Base-by-base conservation (phyloP, 495 filamentous ascomycete species). In the Bombardia bombarda region DNA sequence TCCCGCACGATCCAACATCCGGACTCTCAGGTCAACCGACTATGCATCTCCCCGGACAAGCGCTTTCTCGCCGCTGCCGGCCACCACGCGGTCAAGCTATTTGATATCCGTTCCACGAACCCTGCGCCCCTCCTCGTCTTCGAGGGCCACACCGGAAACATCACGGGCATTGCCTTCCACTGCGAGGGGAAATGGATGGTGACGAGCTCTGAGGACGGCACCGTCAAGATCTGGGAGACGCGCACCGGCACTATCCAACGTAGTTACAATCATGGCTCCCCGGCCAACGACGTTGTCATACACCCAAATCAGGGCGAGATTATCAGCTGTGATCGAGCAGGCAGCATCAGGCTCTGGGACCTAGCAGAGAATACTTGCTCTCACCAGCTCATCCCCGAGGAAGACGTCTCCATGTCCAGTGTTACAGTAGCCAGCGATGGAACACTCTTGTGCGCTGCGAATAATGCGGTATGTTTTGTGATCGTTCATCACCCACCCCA, bases 171-270 rank as follows among this genome's bases (percentile, higher is more conserved):
- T 20, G 92, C 89, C 19, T 98, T 97, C 57, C 92, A 98, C 62
- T 95, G 89, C 55, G 92, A 98, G 60, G 89, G 89, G 9, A 97
- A 97, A 66, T 98, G 92, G 92, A 96, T 98, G 89, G 90, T 96
- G n/a, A 98, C 92, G 3, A 92, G 86, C 64, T 93, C 87, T 28
- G 92, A 98, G 60, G 92, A 98, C 55, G 86, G 90, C 37, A 94
- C 89, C 7, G 90, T 98, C 49, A 97, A 96, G 72, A 94, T 98
- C 34, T 98, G 92, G 92, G 93, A 98, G 61, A 97, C 90, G 6
- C 75, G 93, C 19, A 84, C 74, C 5, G 93, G 87, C 17, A 83
- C 73, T 33, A 77, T 97, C 32, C 92, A 97, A 60, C 79, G 92
- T 16, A 95, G 90, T 65, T 98, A 98, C 59, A 78, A 73, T 42